Evolutionary conservation across 148 eudicot genomes (phyloP).

Genomic region (Selenicereus undatus): DNA sequence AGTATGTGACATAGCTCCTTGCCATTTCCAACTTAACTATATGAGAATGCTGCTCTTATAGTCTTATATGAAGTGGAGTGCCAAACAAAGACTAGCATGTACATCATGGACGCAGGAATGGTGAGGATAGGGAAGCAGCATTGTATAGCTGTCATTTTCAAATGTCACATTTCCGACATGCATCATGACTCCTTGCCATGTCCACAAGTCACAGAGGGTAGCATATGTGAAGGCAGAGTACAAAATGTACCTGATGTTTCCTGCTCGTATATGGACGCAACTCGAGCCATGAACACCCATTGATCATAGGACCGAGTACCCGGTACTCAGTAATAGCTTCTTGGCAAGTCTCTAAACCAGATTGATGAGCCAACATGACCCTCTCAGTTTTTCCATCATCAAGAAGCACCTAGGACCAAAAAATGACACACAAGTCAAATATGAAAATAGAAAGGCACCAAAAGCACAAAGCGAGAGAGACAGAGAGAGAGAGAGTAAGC

Average conservation of each 20-base stretch:
- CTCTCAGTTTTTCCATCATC: conserved; percentile 90
- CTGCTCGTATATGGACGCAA: conserved; percentile 72
- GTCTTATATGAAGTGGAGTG: too few relatives aligned
- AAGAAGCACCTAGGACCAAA: conserved; percentile 58
- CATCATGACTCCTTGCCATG: neutral
- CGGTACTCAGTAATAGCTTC: conserved; percentile 91
- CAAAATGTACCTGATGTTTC: conserved; percentile 75
- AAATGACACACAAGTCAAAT: neutral
- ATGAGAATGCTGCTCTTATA: neutral
- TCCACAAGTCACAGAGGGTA: neutral
- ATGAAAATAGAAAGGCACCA: neutral
- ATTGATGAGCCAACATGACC: conserved; percentile 66
- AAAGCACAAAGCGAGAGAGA: neutral
- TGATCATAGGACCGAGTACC: conserved; percentile 88
- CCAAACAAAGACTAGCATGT: neutral
- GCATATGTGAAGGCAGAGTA: neutral
- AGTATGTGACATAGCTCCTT: too few relatives aligned
- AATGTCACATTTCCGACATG: neutral
- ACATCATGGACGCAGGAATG: neutral
- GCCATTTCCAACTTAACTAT: neutral
- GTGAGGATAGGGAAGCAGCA: neutral
- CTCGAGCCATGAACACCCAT: conserved; percentile 96
- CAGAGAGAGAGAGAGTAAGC: conserved; percentile 3
- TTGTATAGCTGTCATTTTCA: neutral
- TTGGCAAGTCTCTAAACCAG: conserved; percentile 69